These are phyloP conservation scores for Mycena sp. DNA, from an alignment of 1,284 basidiomycete genomes.

Conservation along the genomic window DNA sequence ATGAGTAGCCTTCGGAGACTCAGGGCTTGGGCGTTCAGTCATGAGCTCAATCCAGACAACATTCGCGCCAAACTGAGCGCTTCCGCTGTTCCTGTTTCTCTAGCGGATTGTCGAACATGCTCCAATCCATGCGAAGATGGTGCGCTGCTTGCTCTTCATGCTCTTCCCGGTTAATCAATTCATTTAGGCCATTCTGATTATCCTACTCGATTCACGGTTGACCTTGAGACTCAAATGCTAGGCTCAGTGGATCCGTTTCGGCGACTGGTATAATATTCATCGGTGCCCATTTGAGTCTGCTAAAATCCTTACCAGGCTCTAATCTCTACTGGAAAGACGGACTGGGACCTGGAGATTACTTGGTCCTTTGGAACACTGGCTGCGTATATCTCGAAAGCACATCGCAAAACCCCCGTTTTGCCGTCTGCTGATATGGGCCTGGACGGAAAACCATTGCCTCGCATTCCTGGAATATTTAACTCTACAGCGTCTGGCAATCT, in stretches of 20 bases:
- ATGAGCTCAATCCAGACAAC: constrained; percentile 17
- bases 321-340: constrained; percentile 88
- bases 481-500: constrained; percentile 63
- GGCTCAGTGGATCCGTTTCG: constrained; percentile 86
- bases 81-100: constrained; percentile 73
- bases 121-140: constrained; percentile 82
- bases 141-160: constrained; percentile 33
- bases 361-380: constrained; percentile 75
- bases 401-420: constrained; percentile 36
- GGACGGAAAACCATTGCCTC: constrained; percentile 29
- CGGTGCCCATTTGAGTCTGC: background rate
- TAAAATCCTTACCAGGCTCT: constrained; percentile 67
- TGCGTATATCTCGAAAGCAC: constrained; percentile 60
- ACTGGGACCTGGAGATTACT: constrained; percentile 86
- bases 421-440: constrained; percentile 28
- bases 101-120: constrained; percentile 77
- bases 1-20: constrained; percentile 25
- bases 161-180: background rate
- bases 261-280: constrained; percentile 63
- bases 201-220: constrained; percentile 75
- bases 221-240: constrained; percentile 82
- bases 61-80: constrained; percentile 38
- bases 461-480: constrained; percentile 65
- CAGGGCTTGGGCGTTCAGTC: constrained; percentile 21
- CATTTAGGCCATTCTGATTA: constrained; percentile 75